Conservation (phyloP, 805 yeast species). For the Teunomyces funiuensis region DNA sequence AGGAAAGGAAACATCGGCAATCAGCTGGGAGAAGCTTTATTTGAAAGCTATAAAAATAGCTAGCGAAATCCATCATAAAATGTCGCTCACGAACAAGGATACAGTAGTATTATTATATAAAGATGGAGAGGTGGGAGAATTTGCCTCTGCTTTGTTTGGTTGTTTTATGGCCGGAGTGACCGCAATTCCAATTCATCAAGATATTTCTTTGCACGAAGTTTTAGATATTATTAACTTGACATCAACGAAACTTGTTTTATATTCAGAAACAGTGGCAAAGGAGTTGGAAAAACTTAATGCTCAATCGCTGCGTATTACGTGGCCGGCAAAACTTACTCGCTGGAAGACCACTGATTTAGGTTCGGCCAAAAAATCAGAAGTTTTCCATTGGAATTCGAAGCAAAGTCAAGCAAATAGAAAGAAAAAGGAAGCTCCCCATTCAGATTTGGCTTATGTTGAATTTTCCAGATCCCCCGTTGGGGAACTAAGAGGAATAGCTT, state of each 20-base stretch:
- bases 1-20: slow-evolving; percentile 75
- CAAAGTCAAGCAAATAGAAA: slow-evolving; percentile 14
- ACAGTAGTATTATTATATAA: slow-evolving; percentile 83
- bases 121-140: slow-evolving; percentile 80
- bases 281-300: slow-evolving; percentile 63
- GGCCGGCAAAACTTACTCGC: slow-evolving; percentile 74
- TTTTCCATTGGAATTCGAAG: slow-evolving; percentile 23
- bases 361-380: slow-evolving; percentile 41
- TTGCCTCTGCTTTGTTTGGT: slow-evolving; percentile 82
- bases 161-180: slow-evolving; percentile 92
- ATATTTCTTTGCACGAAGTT: slow-evolving; percentile 66
- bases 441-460: slow-evolving; percentile 88
- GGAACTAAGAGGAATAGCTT: slow-evolving; percentile 87
- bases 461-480: slow-evolving; percentile 89
- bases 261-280: slow-evolving; percentile 77
- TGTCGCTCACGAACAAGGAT: slow-evolving; percentile 75
- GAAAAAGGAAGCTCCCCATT: slow-evolving; percentile 8
- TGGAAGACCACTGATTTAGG: slow-evolving; percentile 92
- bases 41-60: slow-evolving; percentile 85
- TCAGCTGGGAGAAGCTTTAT: slow-evolving; percentile 89
- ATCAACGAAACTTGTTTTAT: slow-evolving; percentile 72
- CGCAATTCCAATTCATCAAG: slow-evolving; percentile 89
- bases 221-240: slow-evolving; percentile 70
- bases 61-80: slow-evolving; percentile 70
- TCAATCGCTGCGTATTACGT: slow-evolving; percentile 43